Base-by-base conservation (phyloP, 2,329 filamentous ascomycete species). In the Fusarium pseudograminearum region DNA sequence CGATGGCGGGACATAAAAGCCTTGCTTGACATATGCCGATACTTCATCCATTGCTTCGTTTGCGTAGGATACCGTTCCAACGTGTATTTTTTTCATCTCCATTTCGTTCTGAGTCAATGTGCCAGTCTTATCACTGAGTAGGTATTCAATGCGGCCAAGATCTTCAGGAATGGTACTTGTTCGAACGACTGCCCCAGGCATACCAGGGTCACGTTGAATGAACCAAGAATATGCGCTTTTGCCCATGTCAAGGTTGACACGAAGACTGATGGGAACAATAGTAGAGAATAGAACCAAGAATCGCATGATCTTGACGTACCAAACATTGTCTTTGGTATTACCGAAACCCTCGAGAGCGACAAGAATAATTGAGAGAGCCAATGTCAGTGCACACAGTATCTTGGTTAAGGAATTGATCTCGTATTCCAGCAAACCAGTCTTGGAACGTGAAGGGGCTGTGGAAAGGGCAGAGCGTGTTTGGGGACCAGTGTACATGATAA, bases 21-120 rank as follows among this genome's bases (percentile, higher is more conserved):
- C 93, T 78, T 98, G 94, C 67, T 87, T 90, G 52, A 99, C 87
- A 77, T 97, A 98, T 0, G 92, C 87, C 15, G 89, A 84, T 15
- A 99, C 96, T 81, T 99, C 97, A 73, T 98, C 96, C 96, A 99
- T 99, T 12, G 96, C 95, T 77, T 99, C 96, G 73, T 97, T 97
- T 34, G 95, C 96, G 76, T 99, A 99, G 2, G 95, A 98, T 2
- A 98, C 96, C 12, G 96, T 99, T 12, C 97, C 96, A 55, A 99
- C 93, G 76, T 99, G 97, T 8, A 99, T 95, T 81, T 99, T 99
- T 78, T 97, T 97, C 86, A 99, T 91, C 76, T 98, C 95, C 94
- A 98, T 98, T 76, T 97, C 93, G 76, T 99, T 99, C 73, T 98
- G 94, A 1, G 96, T 99, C 63, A 99, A 80, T 3, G 96, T 99